Conservation (phyloP, 2,329 filamentous ascomycete genomes). For the Trichophyton rubrum region DNA sequence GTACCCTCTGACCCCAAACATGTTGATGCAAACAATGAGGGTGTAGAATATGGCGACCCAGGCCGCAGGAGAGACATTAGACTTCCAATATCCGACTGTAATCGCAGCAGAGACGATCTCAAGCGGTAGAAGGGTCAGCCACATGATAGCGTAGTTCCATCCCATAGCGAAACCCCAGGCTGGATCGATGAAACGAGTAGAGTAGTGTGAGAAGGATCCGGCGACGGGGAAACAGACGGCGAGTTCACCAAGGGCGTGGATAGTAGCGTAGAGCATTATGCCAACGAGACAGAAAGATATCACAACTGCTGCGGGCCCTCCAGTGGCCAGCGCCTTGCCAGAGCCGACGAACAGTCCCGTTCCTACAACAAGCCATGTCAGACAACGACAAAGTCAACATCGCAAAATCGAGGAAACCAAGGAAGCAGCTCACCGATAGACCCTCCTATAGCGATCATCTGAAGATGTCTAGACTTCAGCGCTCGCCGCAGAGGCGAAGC, state of each 20-base stretch:
- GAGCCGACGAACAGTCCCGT: constrained; percentile 82
- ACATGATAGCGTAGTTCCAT: constrained; percentile 86
- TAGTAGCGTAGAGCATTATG: constrained; percentile 79
- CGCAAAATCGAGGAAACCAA: neutral
- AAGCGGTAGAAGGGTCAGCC: constrained; percentile 70
- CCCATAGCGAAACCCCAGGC: constrained; percentile 94
- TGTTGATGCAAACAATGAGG: constrained; percentile 66
- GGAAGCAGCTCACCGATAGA: constrained; percentile 9
- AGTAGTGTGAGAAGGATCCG: constrained; percentile 84
- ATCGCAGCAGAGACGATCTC: constrained; percentile 81
- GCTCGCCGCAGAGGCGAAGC: constrained; percentile 17
- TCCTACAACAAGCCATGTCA: constrained; percentile 26
- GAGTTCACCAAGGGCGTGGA: constrained; percentile 83
- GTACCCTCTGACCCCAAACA: constrained; percentile 79
- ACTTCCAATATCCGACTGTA: constrained; percentile 70
- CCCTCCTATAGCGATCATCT: constrained; percentile 17
- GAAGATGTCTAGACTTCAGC: constrained; percentile 20
- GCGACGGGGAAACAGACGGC: constrained; percentile 83
- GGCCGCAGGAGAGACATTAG: constrained; percentile 51
- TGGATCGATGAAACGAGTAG: constrained; percentile 81
- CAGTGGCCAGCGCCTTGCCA: constrained; percentile 54
- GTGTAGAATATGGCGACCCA: constrained; percentile 75
- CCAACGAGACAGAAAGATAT: constrained; percentile 71
- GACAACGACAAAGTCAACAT: neutral
- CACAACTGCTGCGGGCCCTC: constrained; percentile 65